phyloP scores from a whole-genome alignment of 106 monocot species.

The Chionographis japonica region DNA sequence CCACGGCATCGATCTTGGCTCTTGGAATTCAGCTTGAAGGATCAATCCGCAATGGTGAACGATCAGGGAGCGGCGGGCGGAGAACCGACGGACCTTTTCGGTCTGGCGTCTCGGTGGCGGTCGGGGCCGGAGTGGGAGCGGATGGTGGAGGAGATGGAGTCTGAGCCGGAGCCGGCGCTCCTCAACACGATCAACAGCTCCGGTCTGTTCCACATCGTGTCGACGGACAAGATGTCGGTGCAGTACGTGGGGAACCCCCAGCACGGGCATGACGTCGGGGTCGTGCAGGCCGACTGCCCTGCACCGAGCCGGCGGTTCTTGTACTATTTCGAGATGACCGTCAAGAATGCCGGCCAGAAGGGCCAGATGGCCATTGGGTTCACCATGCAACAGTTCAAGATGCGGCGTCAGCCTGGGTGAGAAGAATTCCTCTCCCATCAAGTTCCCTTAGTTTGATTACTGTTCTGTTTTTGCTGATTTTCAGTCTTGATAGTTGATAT shows the following conservation, averaged over 20 bases:
- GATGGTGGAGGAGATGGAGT: slow-evolving; percentile 26
- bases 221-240: slow-evolving; percentile 86
- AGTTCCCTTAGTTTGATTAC: no score
- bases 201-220: slow-evolving; percentile 71
- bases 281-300: slow-evolving; percentile 73
- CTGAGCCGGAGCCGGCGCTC: slow-evolving; percentile 59
- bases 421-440: no score
- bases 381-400: slow-evolving; percentile 61
- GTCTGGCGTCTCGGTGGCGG: slow-evolving; percentile 60
- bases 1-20: neutral
- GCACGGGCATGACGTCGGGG: slow-evolving; percentile 83
- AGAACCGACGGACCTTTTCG: slow-evolving; percentile 9
- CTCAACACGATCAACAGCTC: slow-evolving; percentile 92
- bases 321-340: slow-evolving; percentile 95
- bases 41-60: slow-evolving; percentile 1
- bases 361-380: slow-evolving; percentile 80
- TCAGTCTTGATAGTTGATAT: no score
- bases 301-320: slow-evolving; percentile 56
- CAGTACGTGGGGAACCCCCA: slow-evolving; percentile 41
- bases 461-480: no score
- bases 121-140: slow-evolving; percentile 36
- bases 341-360: slow-evolving; percentile 71
- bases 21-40: neutral
- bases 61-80: slow-evolving; percentile 1
- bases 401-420: slow-evolving; percentile 87